Conservation (phyloP, 2,329 filamentous ascomycete species). For the Chaetomium globosum region DNA sequence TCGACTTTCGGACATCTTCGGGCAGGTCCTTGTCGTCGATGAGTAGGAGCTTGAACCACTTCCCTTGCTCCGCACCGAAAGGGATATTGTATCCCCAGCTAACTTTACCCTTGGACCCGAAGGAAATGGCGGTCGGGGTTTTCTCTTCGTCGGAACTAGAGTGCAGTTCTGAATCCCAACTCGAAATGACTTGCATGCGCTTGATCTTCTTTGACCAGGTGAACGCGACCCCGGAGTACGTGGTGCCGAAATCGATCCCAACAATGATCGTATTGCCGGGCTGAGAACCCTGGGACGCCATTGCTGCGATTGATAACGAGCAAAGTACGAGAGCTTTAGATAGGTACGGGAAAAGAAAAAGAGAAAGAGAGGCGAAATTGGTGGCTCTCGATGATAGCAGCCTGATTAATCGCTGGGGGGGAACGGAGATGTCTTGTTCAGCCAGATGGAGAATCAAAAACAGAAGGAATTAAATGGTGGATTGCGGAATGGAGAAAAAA, state of each 20-base stretch:
- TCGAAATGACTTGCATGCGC: conserved; percentile 40
- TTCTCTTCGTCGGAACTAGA: conserved; percentile 42
- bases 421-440: not conserved
- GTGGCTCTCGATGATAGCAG: not conserved
- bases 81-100: conserved; percentile 44
- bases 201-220: conserved; percentile 39
- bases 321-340: not conserved
- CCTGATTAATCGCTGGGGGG: not conserved
- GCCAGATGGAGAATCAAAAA: not conserved
- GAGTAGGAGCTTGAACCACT: conserved; percentile 50
- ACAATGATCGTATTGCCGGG: conserved; percentile 40
- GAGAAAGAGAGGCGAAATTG: not conserved
- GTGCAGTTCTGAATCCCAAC: conserved; percentile 37
- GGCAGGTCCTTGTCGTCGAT: conserved; percentile 42
- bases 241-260: conserved; percentile 53
- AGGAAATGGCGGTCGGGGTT: conserved; percentile 39
- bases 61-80: conserved; percentile 30
- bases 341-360: not conserved
- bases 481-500: no score
- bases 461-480: not conserved
- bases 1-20: conserved; percentile 38
- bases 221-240: conserved; percentile 50
- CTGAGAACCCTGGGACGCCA: not conserved
- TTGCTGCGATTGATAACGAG: not conserved
- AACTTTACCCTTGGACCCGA: not conserved